phyloP scores from a whole-genome alignment of 768 basidiomycete species.

The Neoboletus subvelutipes region DNA sequence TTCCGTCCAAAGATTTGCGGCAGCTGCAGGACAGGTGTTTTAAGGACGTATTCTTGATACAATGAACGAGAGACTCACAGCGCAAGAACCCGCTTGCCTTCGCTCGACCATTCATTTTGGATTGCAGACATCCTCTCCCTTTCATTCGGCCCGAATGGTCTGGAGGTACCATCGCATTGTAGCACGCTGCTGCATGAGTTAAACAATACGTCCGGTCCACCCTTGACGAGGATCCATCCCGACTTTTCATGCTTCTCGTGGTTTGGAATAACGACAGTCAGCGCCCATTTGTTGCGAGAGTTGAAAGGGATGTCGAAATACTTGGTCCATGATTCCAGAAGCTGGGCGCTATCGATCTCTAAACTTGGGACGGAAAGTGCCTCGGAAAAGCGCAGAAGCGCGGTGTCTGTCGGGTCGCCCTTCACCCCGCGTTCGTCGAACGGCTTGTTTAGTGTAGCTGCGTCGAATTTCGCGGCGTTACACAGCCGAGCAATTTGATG shows the following conservation, averaged over 20 bases:
- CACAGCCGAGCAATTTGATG: conserved; percentile 49
- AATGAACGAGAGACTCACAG: conserved; percentile 26
- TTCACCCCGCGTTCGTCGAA: conserved; percentile 36
- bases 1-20: conserved; percentile 27
- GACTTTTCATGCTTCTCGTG: conserved; percentile 4
- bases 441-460: conserved; percentile 21
- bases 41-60: neutral
- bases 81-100: conserved; percentile 55
- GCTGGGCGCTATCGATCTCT: conserved; percentile 18
- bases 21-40: conserved; percentile 19
- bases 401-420: conserved; percentile 54
- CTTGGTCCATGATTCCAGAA: conserved; percentile 23
- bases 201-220: conserved; percentile 57
- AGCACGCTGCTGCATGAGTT: conserved; percentile 36
- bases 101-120: conserved; percentile 44
- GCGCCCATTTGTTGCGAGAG: conserved; percentile 57
- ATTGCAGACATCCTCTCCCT: conserved; percentile 22
- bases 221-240: conserved; percentile 49
- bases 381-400: conserved; percentile 49
- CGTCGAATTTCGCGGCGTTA: conserved; percentile 54
- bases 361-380: conserved; percentile 22
- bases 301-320: conserved; percentile 43
- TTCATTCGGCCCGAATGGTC: conserved; percentile 31
- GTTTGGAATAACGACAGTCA: conserved; percentile 36
- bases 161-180: conserved; percentile 30